Evolutionary conservation across 495 filamentous ascomycete genomes (phyloP).

Genomic region (Aspergillus leporis): DNA sequence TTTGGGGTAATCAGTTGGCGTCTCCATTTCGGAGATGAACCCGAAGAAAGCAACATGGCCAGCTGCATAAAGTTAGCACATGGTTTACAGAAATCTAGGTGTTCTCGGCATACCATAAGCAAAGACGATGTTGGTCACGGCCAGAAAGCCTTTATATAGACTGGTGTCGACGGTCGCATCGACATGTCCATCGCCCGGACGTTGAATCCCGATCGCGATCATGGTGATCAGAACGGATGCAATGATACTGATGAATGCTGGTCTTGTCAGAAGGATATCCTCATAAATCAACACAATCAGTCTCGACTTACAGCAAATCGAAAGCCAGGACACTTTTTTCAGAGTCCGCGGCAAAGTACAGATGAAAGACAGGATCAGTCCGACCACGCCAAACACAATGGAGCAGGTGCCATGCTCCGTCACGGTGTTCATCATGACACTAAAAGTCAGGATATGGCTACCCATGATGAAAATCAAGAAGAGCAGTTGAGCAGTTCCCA

Average conservation of each 20-base stretch:
- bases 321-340: conserved; percentile 58
- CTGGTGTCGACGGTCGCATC: conserved; percentile 31
- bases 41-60: conserved; percentile 70
- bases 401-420: conserved; percentile 65
- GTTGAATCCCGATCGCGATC: conserved; percentile 60
- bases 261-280: too few species aligned
- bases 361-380: conserved; percentile 61
- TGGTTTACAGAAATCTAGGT: neutral
- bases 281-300: neutral
- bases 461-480: conserved; percentile 71
- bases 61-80: conserved; percentile 28
- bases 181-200: conserved; percentile 25
- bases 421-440: conserved; percentile 68
- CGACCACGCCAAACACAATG: conserved; percentile 65
- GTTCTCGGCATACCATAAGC: conserved; percentile 46
- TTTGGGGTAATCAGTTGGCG: conserved; percentile 62
- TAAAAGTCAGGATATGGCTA: conserved; percentile 74
- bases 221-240: conserved; percentile 65
- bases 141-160: conserved; percentile 52
- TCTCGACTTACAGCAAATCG: conserved; percentile 52
- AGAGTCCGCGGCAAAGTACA: conserved; percentile 66
- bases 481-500: conserved; percentile 57
- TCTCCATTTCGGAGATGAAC: conserved; percentile 74
- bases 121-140: conserved; percentile 73
- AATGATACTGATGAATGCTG: conserved; percentile 36